phyloP scores from a whole-genome alignment of 2,329 filamentous ascomycete species.

The Xylariaceae sp. region DNA sequence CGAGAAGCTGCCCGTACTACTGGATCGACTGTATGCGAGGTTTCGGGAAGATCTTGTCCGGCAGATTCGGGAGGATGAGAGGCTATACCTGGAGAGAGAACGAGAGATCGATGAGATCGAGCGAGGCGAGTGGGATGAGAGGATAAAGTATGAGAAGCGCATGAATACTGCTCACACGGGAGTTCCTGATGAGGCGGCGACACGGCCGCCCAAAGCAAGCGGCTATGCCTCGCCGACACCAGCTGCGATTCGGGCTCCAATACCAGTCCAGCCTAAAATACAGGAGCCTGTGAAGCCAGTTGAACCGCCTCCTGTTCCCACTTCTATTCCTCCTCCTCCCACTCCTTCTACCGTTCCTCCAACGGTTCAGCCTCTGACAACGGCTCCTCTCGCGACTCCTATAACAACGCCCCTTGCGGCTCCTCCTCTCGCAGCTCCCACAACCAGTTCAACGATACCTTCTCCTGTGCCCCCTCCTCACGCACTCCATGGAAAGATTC shows the following conservation, averaged over 20 bases:
- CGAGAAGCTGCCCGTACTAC: conserved; percentile 63
- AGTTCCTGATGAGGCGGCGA: conserved; percentile 13
- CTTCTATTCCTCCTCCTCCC: not conserved
- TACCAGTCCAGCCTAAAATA: conserved; percentile 16
- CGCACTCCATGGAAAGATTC: conserved; percentile 23
- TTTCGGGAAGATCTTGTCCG: conserved; percentile 67
- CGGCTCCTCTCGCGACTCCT: not conserved
- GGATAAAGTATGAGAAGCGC: conserved; percentile 19
- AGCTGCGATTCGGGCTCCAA: conserved; percentile 10
- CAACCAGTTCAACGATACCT: not conserved
- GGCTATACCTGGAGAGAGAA: conserved; percentile 56
- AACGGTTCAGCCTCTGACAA: not conserved
- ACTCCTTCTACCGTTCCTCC: not conserved
- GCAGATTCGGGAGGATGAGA: conserved; percentile 71
- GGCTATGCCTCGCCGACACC: conserved; percentile 21
- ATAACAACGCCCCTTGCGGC: not conserved
- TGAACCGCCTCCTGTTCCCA: conserved; percentile 14
- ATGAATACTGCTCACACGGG: conserved; percentile 17
- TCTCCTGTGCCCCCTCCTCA: conserved; percentile 14
- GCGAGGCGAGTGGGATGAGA: conserved; percentile 38
- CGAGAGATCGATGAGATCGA: conserved; percentile 66
- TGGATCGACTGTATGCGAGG: conserved; percentile 67
- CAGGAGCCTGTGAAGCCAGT: conserved; percentile 19
- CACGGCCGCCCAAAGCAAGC: conserved; percentile 19
- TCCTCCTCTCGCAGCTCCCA: conserved; percentile 15